A percentile compares a stretch with the other conserved stretches of the same genome.
phyloP scores from a whole-genome alignment of 2,329 filamentous ascomycete genomes.

The Neonectria faginata region DNA sequence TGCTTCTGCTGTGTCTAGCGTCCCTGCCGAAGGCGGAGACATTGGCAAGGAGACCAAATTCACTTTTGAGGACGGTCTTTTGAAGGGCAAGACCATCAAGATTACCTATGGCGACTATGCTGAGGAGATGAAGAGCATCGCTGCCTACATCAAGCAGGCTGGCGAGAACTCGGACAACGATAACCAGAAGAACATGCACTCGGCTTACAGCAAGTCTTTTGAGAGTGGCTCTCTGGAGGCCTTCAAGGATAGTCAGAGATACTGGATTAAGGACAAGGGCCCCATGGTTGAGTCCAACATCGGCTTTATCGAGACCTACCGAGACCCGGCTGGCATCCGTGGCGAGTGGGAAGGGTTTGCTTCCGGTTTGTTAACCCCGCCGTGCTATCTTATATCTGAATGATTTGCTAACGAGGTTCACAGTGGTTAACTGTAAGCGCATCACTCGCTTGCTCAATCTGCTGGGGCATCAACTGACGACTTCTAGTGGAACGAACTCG shows the following conservation, averaged over 20 bases:
- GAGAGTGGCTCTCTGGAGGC: constrained; percentile 78
- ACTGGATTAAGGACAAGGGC: constrained; percentile 86
- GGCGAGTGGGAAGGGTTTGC: constrained; percentile 91
- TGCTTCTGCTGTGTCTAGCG: constrained; percentile 71
- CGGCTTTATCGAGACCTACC: constrained; percentile 87
- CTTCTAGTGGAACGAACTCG: constrained; percentile 79
- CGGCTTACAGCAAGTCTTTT: constrained; percentile 81
- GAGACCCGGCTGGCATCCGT: constrained; percentile 83
- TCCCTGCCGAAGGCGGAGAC: constrained; percentile 74
- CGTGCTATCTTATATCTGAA: background rate
- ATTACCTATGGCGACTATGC: constrained; percentile 81
- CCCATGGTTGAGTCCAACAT: constrained; percentile 84
- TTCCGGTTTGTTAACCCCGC: constrained; percentile 57
- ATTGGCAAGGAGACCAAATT: constrained; percentile 74
- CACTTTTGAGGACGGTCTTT: constrained; percentile 66
- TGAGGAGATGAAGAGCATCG: constrained; percentile 76
- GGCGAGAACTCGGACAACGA: constrained; percentile 78
- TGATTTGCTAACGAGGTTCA: constrained; percentile 34
- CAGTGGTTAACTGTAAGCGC: constrained; percentile 74
- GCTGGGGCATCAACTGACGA: constrained; percentile 11
- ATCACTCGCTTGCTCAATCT: background rate
- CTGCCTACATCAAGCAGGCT: constrained; percentile 75
- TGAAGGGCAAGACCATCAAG: constrained; percentile 76
- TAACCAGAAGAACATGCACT: constrained; percentile 78
- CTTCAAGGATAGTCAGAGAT: constrained; percentile 83